Evolutionary conservation across 2,329 filamentous ascomycete species (phyloP).

Genomic region (Penicillium glabrum): DNA sequence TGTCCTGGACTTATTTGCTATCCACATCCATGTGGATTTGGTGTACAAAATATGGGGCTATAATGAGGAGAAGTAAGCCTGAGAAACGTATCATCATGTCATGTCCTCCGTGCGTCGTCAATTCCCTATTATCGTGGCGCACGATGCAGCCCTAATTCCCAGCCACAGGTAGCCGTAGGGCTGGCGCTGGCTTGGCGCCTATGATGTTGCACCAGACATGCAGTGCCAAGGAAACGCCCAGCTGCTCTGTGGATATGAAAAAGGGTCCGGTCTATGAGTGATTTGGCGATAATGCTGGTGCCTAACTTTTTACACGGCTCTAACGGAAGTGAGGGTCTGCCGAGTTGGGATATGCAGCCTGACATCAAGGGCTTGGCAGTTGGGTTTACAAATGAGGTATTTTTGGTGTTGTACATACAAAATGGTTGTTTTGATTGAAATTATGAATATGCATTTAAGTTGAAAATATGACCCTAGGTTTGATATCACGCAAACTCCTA

Average conservation of each 20-base stretch:
- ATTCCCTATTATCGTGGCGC: conserved; percentile 13
- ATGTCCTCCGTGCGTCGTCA: neutral
- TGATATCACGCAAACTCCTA: conserved; percentile 17
- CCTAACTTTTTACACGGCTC: conserved; percentile 10
- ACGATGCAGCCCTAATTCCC: conserved; percentile 7
- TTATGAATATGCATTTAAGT: conserved; percentile 8
- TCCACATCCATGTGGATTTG: neutral
- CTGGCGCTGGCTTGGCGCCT: neutral
- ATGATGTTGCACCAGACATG: conserved; percentile 15
- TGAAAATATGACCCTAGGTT: neutral
- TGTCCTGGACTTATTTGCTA: conserved; percentile 19
- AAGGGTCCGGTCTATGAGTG: neutral
- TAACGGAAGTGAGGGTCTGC: neutral
- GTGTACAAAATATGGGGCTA: neutral
- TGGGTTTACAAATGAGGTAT: neutral
- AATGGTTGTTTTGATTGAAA: neutral
- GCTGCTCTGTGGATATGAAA: neutral
- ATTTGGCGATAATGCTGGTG: conserved; percentile 14
- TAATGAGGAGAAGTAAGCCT: too few species aligned
- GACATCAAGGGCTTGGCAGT: conserved; percentile 8
- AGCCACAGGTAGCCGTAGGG: conserved; percentile 14
- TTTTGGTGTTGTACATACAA: neutral
- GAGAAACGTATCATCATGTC: neutral
- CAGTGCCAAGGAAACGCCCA: conserved; percentile 13
- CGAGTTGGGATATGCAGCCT: conserved; percentile 10